Base-by-base conservation (phyloP, 225 moss, liverwort and hornwort genomes). In the Antitrichia curtipendula region DNA sequence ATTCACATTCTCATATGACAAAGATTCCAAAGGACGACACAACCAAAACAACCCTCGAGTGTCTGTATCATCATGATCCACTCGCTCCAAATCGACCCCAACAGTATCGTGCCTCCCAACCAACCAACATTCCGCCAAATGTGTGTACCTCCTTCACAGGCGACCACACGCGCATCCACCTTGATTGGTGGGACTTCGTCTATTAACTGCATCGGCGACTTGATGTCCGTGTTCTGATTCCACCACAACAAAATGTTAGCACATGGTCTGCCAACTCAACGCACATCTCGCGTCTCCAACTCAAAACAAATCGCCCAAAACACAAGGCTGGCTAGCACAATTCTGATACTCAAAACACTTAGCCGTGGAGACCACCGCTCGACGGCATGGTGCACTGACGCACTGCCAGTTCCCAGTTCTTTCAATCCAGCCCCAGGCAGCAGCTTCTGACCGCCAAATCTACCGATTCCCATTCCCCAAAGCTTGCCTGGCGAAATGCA, bases 151-250 rank as follows among this genome's bases (percentile, higher is more conserved):
- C 98, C 97, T 91, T 98, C 98, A 43, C 98, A 98, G 16, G 98
- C 97, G 21, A 91, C 95, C 12, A 98, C 90, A 22, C 94, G 94
- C 31, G 89, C 95, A 52, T 93, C 89, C 16, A 96, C 95, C 85
- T 93, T 94, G 86, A 97, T 93, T 38, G 96, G 95, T 11, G 95
- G 89, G 20, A 98, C 95, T 83, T 97, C 95, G 27, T 71, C 81
- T 71, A 98, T 97, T 81, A 97, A 88, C 90, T 97, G 94, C 94
- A 95, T 94, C 40, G 96, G 98, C 21, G 97, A 92, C 93, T 95
- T 95, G 87, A 90, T 92, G 5, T 93, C 91, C 38, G 90, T 93
- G 72, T 91, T 94, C 92, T 94, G 86, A n/a, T 69, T 59, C 47
- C 84, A 78, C 69, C 60, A 49, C 22, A 54, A 54, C 82, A 49